Evolutionary conservation across 2,329 filamentous ascomycete genomes (phyloP).

Genomic region (Diaporthe sp.): DNA sequence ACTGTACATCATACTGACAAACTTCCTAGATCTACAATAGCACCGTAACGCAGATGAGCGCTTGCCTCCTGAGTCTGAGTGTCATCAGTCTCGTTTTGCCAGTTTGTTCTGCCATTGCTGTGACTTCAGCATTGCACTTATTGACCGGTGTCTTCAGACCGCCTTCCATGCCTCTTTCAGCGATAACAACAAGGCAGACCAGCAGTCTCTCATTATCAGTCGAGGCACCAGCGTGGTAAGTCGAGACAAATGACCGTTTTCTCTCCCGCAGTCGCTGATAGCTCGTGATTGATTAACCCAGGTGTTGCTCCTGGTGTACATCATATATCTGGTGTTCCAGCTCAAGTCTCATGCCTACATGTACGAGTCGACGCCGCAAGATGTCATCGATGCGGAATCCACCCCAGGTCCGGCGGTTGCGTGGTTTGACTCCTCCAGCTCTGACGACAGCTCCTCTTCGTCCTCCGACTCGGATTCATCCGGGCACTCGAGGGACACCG

Average conservation of each 20-base stretch:
- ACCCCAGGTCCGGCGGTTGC: slow-evolving; percentile 86
- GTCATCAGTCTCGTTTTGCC: slow-evolving; percentile 91
- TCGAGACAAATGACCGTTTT: slow-evolving; percentile 39
- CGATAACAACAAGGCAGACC: slow-evolving; percentile 72
- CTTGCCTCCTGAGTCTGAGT: slow-evolving; percentile 88
- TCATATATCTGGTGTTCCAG: slow-evolving; percentile 88
- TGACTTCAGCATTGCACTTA: slow-evolving; percentile 35
- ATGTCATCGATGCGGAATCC: slow-evolving; percentile 91
- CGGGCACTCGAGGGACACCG: slow-evolving; percentile 70
- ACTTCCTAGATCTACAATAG: slow-evolving; percentile 83
- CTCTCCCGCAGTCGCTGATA: slow-evolving; percentile 41
- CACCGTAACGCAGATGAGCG: slow-evolving; percentile 96
- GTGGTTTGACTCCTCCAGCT: slow-evolving; percentile 80
- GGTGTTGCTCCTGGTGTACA: slow-evolving; percentile 84
- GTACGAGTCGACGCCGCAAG: slow-evolving; percentile 92
- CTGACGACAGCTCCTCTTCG: slow-evolving; percentile 67
- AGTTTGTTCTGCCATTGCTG: slow-evolving; percentile 57
- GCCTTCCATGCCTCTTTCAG: slow-evolving; percentile 92
- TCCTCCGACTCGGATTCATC: slow-evolving; percentile 79
- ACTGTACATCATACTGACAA: slow-evolving; percentile 23
- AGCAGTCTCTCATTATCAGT: slow-evolving; percentile 83
- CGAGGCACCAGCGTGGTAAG: slow-evolving; percentile 88
- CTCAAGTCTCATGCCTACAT: slow-evolving; percentile 93
- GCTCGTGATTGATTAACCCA: slow-evolving; percentile 45
- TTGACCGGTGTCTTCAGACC: slow-evolving; percentile 62